Conservation (phyloP, 73 alveolate genomes). For the Paramecium primaurelia region DNA sequence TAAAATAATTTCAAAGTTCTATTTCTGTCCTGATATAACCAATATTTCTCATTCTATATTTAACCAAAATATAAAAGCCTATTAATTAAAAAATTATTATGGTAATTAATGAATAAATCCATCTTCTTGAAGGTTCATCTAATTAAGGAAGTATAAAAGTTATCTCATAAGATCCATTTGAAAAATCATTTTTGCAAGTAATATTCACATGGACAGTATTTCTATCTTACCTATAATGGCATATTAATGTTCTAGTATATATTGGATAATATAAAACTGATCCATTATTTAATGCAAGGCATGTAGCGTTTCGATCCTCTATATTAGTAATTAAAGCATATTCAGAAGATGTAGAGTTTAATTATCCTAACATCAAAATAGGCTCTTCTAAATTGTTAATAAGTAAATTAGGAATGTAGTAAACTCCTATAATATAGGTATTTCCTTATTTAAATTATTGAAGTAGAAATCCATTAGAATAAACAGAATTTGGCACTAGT, state of each 20-base stretch:
- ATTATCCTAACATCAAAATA: neutral
- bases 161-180: neutral
- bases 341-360: neutral
- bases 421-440: neutral
- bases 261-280: neutral
- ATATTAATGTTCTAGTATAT: neutral
- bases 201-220: neutral
- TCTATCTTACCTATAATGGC: neutral
- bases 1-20: neutral
- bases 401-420: no score
- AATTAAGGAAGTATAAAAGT: neutral
- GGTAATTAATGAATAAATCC: neutral
- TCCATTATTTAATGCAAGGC: neutral
- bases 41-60: neutral
- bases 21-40: neutral
- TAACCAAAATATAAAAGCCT: neutral
- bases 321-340: neutral
- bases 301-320: neutral
- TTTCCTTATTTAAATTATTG: neutral
- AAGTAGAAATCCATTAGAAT: neutral
- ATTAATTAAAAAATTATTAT: no score
- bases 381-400: neutral
- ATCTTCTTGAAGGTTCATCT: neutral
- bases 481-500: neutral
- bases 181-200: neutral